Evolutionary conservation across 106 monocot genomes (phyloP), one percentile per base, ranked within the genome.

Genomic region (Dioscorea alata): DNA sequence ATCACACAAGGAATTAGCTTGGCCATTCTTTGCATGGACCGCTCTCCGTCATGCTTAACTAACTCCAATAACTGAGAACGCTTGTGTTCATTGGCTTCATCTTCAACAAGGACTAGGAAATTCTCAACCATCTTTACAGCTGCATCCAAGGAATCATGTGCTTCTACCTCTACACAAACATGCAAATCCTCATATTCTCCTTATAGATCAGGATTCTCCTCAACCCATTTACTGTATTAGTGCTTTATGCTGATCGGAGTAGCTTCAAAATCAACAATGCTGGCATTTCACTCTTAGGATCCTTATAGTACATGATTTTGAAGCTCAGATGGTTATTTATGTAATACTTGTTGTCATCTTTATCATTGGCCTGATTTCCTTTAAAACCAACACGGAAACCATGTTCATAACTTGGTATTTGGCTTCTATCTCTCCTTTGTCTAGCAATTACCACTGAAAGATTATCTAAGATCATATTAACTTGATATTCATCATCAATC

Each of bases 391-490:
- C 83, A 66, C 33, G 73, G 50, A 78, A 78, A n/a, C 82, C 82
- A 74, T 78, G 78, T 49, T 82, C 74, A 67, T 83, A 83, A 63
- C 60, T 80, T 68, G 80, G 62, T 54, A 24, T 8, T 73, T 83
- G 86, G 64, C 70, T 76, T 50, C 76, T 80, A 70, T 81, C 83
- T 56, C 80, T 80, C 66, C 78, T 83, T 62, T 85, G 78, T 60
- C 78, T 77, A 50, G 72, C 73, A 69, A 86, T 80, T 9, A 78
- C 90, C 51, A 86, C 80, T 33, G 90, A 86, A 60, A 90, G 85
- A 78, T 90, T 90, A 74, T 90, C 90, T 73, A 90, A 76, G 28
- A 90, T 90, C 90, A 88, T 81, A 73, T 88, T 84, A 33, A 90
- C 90, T 53, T 75, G 78, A 66, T 90, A 90, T 65, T 90, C 86